Base-by-base conservation (phyloP, 495 filamentous ascomycete genomes). In the Penicillium atrosanguineum region DNA sequence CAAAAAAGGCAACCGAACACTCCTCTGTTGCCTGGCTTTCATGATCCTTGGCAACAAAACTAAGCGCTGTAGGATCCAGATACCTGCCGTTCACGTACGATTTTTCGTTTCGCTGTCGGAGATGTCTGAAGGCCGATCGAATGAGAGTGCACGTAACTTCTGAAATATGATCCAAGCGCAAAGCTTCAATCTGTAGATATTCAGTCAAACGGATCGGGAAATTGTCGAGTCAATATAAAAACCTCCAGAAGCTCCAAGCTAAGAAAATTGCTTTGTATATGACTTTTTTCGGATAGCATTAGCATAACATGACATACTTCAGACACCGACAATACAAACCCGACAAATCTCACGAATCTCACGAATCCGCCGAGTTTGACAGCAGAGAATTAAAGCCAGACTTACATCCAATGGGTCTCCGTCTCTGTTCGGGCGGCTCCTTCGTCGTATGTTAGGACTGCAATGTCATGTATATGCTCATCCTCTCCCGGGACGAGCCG, bases 1-100 rank as follows among this genome's bases (percentile, higher is more conserved):
- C 44, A 12, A 53, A 46, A 34, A 53, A 53, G 11, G 51, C 43
- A 19, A 53, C 44, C 9, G 51, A 53, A 9, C 43, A 46, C 12
- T 53, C 11, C 15, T 21, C 36, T 12, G 36, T 41, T 38, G 6
- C 4, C 31, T 21, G 1, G 15, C 15, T 9, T 5, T 44, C 40
- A 25, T 51, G 4, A 16, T 53, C 12, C 38, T 21, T 34, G 14
- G 18, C 43, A 36, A 53, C 43, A 40, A 53, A 42, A 12, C 23
- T 47, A 14, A 53, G 9, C 6, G 51, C 51, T 7, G 43, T 53
- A 2, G 51, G 37, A 6, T 53, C 51, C 8, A 53, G 37, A 18
- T 47, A 47, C n/a, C 34, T 47, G 3, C 51, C 51, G 36, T 53
- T 44, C 14, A 53, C 37, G n/a, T 15, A 53, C 9, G 34, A 31